phyloP scores from a whole-genome alignment of 345 rosid genomes.

The Nasturtium officinale region DNA sequence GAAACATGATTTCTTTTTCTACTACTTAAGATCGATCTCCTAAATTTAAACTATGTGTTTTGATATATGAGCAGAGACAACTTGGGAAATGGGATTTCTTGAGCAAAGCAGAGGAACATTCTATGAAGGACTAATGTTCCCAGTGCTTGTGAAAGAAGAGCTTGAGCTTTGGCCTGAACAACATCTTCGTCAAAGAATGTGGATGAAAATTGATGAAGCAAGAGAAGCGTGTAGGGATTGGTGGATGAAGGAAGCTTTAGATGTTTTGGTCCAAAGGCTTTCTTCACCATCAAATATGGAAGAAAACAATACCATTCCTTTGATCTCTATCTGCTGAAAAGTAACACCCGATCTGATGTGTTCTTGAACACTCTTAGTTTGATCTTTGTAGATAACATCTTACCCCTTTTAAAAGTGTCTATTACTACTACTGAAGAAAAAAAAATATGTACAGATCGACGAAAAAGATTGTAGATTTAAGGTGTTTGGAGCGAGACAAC shows the following conservation, averaged over 20 bases:
- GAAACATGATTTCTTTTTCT: neutral
- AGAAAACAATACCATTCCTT: conserved; percentile 22
- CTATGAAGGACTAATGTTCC: conserved; percentile 92
- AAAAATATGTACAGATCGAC: conserved; percentile 16
- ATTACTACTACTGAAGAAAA: neutral
- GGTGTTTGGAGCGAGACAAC: neutral
- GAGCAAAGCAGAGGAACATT: conserved; percentile 75
- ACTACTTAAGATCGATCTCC: neutral
- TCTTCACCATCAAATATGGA: conserved; percentile 21
- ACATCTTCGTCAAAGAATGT: conserved; percentile 61
- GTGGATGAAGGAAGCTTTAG: conserved; percentile 97
- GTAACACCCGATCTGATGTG: neutral
- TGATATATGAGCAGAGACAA: conserved; percentile 49
- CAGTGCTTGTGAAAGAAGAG: conserved; percentile 74
- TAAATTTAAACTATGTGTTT: neutral
- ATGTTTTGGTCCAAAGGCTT: conserved; percentile 57
- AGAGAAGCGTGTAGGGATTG: conserved; percentile 78
- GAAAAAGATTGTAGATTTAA: conserved; percentile 13
- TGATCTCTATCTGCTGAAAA: conserved; percentile 32
- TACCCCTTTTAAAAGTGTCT: neutral
- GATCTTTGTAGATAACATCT: conserved; percentile 12
- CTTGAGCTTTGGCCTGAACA: conserved; percentile 86
- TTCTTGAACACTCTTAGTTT: neutral
- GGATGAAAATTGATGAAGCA: conserved; percentile 74
- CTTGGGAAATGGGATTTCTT: conserved; percentile 81